Conservation (phyloP, 257 asterid genomes). For the Misopates orontium region DNA sequence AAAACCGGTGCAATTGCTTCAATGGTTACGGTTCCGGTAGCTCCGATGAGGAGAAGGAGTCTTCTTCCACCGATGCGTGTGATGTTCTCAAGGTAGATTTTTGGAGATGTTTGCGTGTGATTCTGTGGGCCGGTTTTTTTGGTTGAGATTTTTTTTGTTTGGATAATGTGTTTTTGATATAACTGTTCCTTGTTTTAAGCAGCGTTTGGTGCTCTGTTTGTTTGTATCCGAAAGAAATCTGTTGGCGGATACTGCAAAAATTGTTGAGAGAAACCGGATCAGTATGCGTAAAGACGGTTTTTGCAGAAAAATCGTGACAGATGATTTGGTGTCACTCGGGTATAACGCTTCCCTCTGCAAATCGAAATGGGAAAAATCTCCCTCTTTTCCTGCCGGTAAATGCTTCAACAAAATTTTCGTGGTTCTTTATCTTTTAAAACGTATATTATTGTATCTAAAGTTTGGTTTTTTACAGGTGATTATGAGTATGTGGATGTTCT, state of each 20-base stretch:
- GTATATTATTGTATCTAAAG: not conserved
- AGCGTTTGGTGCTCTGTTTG: conserved; percentile 70
- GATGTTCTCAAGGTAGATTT: conserved; percentile 66
- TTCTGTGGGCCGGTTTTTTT: no score
- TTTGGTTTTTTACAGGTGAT: conserved; percentile 45
- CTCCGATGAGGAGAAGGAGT: conserved; percentile 78
- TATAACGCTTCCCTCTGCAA: conserved; percentile 84
- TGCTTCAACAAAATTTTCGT: no score
- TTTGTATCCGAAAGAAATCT: conserved; percentile 61
- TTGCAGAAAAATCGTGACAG: conserved; percentile 58
- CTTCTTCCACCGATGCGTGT: conserved; percentile 41
- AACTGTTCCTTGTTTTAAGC: conserved; percentile 18
- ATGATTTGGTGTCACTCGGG: conserved; percentile 64
- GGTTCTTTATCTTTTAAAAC: no score
- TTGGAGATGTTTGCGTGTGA: not conserved
- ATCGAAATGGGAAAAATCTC: conserved; percentile 75
- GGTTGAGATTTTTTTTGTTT: not conserved
- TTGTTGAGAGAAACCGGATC: conserved; percentile 64
- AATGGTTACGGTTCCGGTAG: conserved; percentile 55
- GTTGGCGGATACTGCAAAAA: conserved; percentile 66
- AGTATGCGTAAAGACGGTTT: conserved; percentile 50
- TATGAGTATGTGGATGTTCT: conserved; percentile 80
- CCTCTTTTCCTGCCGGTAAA: conserved; percentile 67
- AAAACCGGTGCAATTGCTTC: conserved; percentile 69
- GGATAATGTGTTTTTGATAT: conserved; percentile 17